These are phyloP conservation scores for Penicillium vulpinum DNA, from an alignment of 2,329 filamentous ascomycete genomes.

Conservation along the genomic window DNA sequence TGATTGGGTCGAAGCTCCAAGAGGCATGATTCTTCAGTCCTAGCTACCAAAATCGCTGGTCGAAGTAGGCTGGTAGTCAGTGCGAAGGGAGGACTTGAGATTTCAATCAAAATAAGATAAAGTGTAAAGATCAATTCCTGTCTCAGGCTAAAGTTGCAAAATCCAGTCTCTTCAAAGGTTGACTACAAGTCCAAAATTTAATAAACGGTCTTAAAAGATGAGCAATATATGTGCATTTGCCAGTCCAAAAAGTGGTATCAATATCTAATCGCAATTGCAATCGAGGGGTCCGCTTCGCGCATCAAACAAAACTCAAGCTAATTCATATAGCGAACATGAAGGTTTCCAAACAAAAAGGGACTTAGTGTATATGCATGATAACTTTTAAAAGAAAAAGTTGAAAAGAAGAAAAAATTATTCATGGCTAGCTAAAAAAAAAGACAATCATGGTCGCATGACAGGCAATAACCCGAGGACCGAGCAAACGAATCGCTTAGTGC, in stretches of 20 bases:
- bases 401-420: slow-evolving; percentile 9
- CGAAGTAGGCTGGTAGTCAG: no score
- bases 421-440: neutral
- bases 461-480: neutral
- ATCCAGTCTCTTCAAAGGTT: neutral
- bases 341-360: slow-evolving; percentile 11
- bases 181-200: neutral
- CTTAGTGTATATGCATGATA: slow-evolving; percentile 6
- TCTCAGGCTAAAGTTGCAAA: neutral
- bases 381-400: slow-evolving; percentile 7
- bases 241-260: slow-evolving; percentile 21
- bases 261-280: slow-evolving; percentile 19
- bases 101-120: no score
- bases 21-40: no score
- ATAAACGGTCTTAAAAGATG: neutral
- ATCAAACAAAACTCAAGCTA: slow-evolving; percentile 16
- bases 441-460: neutral
- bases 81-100: no score
- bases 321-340: slow-evolving; percentile 13
- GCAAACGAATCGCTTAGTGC: slow-evolving; percentile 4
- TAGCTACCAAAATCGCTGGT: no score
- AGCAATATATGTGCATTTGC: neutral
- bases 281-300: slow-evolving; percentile 10
- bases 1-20: no score
- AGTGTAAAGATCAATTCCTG: no score